Conservation (phyloP, 306 rosid species). For the Pyrus pyrifolia region DNA sequence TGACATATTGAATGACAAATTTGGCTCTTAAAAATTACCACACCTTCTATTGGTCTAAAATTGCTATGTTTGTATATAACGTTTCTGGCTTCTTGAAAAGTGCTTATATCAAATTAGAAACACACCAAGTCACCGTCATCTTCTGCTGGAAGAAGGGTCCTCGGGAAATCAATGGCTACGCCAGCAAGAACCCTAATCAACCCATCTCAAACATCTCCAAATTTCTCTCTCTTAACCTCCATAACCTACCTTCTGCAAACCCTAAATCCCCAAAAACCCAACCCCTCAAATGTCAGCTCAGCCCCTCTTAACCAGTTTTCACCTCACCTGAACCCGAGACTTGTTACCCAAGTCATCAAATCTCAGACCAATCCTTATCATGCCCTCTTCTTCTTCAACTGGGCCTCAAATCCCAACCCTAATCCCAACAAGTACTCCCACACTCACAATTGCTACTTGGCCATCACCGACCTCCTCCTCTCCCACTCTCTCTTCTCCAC, state of each 20-base stretch:
- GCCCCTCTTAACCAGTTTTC: conserved; percentile 29
- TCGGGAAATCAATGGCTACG: conserved; percentile 11
- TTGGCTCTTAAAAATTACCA: too few species aligned
- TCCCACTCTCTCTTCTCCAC: conserved; percentile 49
- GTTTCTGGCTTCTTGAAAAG: background rate
- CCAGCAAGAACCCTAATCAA: background rate
- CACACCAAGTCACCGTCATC: background rate
- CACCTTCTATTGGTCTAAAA: too few species aligned
- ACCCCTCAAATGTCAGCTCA: conserved; percentile 9
- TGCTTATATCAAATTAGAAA: background rate
- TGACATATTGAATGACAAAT: too few species aligned
- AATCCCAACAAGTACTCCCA: conserved; percentile 22
- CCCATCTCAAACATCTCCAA: conserved; percentile 4
- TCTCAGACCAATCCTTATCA: conserved; percentile 20
- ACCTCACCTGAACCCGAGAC: conserved; percentile 16
- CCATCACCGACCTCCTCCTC: conserved; percentile 28
- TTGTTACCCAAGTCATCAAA: conserved; percentile 17
- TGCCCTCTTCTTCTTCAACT: conserved; percentile 27
- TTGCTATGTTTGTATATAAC: too few species aligned
- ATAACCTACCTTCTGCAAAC: conserved; percentile 32
- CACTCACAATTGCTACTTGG: conserved; percentile 14
- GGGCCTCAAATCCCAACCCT: conserved; percentile 23
- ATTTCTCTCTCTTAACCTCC: conserved; percentile 15
- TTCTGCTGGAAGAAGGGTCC: background rate
- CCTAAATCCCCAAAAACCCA: conserved; percentile 24